Conservation (phyloP, 768 basidiomycete genomes). For the Trametes villosa region DNA sequence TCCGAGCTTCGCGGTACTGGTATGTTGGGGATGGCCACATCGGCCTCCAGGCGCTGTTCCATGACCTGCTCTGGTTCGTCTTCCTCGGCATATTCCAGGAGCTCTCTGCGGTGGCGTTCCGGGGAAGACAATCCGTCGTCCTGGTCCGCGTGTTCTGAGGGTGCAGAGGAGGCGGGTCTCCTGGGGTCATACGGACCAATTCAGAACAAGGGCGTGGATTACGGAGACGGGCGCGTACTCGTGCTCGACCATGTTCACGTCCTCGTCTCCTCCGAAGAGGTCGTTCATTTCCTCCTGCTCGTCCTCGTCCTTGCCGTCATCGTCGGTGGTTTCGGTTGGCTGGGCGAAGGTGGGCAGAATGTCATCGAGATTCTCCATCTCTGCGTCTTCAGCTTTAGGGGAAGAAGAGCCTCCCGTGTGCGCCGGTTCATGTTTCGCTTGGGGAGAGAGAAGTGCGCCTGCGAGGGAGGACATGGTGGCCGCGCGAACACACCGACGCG, state of each 20-base stretch:
- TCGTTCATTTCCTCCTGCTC: conserved; percentile 67
- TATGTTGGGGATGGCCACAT: conserved; percentile 85
- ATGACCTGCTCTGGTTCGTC: conserved; percentile 63
- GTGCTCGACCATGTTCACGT: conserved; percentile 46
- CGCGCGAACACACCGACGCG: neutral
- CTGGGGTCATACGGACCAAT: neutral
- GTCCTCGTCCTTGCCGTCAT: conserved; percentile 39
- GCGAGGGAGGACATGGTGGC: conserved; percentile 29
- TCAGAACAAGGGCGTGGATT: neutral
- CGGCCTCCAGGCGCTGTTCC: conserved; percentile 63
- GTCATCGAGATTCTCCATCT: conserved; percentile 7
- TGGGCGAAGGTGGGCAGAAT: conserved; percentile 2
- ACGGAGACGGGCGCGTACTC: conserved; percentile 43
- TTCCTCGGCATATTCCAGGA: conserved; percentile 77
- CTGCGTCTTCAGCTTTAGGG: conserved; percentile 11
- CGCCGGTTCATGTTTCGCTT: neutral
- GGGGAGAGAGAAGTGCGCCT: conserved; percentile 27
- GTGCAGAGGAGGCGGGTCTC: conserved; percentile 32
- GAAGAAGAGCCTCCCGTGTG: neutral
- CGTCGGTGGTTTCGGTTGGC: conserved; percentile 5
- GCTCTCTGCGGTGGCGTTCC: conserved; percentile 61
- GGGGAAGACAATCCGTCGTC: conserved; percentile 70
- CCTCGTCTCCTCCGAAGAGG: conserved; percentile 78
- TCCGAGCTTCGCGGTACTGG: conserved; percentile 81
- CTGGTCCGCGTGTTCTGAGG: conserved; percentile 37